A percentile compares a stretch with the other conserved stretches of the same genome.
Evolutionary conservation across 768 basidiomycete species (phyloP).

Genomic region (Boletus barrowsii): DNA sequence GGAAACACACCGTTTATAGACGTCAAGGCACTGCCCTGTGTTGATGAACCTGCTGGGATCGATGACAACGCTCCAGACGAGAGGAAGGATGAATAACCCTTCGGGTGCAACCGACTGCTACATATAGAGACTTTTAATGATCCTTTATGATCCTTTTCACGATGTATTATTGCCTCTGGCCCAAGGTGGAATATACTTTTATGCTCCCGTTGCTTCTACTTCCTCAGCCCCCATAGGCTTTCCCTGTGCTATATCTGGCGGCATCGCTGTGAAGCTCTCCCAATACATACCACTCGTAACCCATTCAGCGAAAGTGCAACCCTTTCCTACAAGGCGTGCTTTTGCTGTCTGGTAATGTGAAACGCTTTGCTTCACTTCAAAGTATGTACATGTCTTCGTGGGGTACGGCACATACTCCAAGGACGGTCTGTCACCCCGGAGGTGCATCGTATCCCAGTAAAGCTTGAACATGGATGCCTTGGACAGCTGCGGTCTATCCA

Average conservation of each 20-base stretch:
- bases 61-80: constrained; percentile 12
- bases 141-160: constrained; percentile 11
- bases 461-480: constrained; percentile 54
- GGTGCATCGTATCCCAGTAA: constrained; percentile 30
- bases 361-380: constrained; percentile 40
- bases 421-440: constrained; percentile 5
- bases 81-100: constrained; percentile 31
- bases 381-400: constrained; percentile 39
- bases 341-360: constrained; percentile 53
- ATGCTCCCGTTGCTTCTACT: background rate
- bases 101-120: background rate
- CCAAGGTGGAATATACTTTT: constrained; percentile 3
- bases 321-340: constrained; percentile 39
- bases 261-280: constrained; percentile 45
- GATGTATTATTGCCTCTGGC: constrained; percentile 7
- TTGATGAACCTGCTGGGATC: constrained; percentile 15
- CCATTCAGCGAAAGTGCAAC: constrained; percentile 62
- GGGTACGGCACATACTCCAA: constrained; percentile 11
- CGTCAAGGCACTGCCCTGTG: constrained; percentile 16
- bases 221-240: no score
- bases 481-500: constrained; percentile 47
- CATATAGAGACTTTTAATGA: constrained; percentile 18
- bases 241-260: constrained; percentile 3
- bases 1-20: constrained; percentile 35
- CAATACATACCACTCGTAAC: constrained; percentile 48